A percentile compares a stretch with the other conserved stretches of the same genome.
These are phyloP conservation scores for Manihot esculenta DNA, from an alignment of 441 rosid genomes.

Conservation along the genomic window DNA sequence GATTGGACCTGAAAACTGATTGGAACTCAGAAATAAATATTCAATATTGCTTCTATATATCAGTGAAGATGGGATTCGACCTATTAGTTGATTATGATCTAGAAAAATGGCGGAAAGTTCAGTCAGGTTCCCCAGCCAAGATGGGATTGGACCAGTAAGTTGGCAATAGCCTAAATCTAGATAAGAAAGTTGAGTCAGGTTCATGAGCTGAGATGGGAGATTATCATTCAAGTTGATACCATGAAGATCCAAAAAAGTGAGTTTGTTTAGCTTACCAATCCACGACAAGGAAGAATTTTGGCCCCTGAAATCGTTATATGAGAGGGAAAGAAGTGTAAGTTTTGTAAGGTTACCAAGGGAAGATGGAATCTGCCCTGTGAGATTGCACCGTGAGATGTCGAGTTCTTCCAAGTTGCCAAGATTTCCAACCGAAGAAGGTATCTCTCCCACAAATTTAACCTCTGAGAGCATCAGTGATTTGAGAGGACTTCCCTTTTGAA, in stretches of 20 bases:
- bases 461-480: not conserved
- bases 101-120: not conserved
- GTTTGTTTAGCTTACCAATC: conserved; percentile 4
- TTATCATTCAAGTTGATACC: not conserved
- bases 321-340: not conserved
- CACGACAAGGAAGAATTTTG: not conserved
- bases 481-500: conserved; percentile 4
- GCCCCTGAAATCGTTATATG: not conserved
- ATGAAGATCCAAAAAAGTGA: not conserved
- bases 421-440: not conserved
- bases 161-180: not conserved
- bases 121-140: conserved; percentile 23
- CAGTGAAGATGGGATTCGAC: conserved; percentile 42
- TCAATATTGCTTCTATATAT: conserved; percentile 11
- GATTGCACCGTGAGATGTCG: not conserved
- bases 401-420: not conserved
- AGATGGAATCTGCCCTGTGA: conserved; percentile 15
- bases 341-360: conserved; percentile 7
- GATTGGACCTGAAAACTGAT: conserved; percentile 12
- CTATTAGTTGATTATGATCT: conserved; percentile 26
- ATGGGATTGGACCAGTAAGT: conserved; percentile 19
- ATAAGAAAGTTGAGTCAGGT: conserved; percentile 3
- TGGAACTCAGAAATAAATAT: not conserved
- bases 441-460: not conserved
- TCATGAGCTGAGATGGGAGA: not conserved